Evolutionary conservation across 306 rosid genomes (phyloP).

Genomic region (Medicago arabica): DNA sequence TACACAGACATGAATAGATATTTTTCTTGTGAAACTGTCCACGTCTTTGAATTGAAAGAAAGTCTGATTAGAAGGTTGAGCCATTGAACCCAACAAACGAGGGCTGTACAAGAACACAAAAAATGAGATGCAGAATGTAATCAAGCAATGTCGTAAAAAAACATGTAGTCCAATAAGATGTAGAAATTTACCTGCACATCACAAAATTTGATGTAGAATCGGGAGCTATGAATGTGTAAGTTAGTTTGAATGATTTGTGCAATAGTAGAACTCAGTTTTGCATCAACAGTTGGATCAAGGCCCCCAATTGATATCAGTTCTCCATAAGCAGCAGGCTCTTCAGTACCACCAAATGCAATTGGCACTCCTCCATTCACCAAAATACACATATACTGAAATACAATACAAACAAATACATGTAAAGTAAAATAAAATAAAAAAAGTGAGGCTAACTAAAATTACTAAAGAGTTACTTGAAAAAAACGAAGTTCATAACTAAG

Average conservation of each 20-base stretch:
- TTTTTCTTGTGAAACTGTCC: conserved; percentile 25
- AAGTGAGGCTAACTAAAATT: neutral
- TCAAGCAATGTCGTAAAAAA: conserved; percentile 3
- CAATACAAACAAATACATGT: neutral
- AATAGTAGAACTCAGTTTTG: conserved; percentile 84
- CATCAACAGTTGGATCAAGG: conserved; percentile 80
- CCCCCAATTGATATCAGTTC: conserved; percentile 93
- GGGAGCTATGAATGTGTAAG: conserved; percentile 78
- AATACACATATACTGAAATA: conserved; percentile 84
- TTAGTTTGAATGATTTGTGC: conserved; percentile 89
- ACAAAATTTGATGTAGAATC: conserved; percentile 90
- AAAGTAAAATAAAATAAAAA: neutral
- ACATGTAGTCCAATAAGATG: too few species aligned
- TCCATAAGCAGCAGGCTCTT: conserved; percentile 94
- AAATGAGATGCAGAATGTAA: conserved; percentile 7
- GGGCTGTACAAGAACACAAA: conserved; percentile 60
- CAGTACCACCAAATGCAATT: conserved; percentile 84
- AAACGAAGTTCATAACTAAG: neutral
- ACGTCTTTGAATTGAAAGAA: conserved; percentile 9
- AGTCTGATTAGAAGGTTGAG: conserved; percentile 71
- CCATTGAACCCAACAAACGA: conserved; percentile 88
- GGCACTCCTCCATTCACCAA: conserved; percentile 85
- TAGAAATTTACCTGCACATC: conserved; percentile 70
- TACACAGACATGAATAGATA: conserved; percentile 18
- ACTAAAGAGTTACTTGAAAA: too few species aligned